phyloP scores from a whole-genome alignment of 2,329 filamentous ascomycete genomes.

The Akanthomyces muscarius region DNA sequence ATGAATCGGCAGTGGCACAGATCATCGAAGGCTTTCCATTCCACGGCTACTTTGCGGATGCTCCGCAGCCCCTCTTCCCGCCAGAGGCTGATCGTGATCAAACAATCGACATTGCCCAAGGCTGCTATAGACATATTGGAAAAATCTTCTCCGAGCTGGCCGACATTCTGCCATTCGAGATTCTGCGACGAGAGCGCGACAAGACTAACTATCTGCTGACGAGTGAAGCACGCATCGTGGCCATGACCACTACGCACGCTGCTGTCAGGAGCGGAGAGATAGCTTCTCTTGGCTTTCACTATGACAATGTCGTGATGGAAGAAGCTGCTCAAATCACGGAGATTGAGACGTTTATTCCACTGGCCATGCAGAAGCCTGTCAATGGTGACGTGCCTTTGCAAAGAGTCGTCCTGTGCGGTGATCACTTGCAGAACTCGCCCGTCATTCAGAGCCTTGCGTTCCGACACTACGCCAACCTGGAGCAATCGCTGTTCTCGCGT shows the following conservation, averaged over 20 bases:
- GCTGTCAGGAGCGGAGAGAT: constrained; percentile 93
- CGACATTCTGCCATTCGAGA: constrained; percentile 92
- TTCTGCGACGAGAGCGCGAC: constrained; percentile 80
- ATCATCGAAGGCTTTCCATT: constrained; percentile 81
- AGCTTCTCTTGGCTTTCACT: constrained; percentile 85
- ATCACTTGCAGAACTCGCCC: constrained; percentile 95
- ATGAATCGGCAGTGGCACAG: constrained; percentile 53
- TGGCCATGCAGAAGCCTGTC: constrained; percentile 82
- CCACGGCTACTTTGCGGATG: constrained; percentile 78
- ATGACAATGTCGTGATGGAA: constrained; percentile 98
- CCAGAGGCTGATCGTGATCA: constrained; percentile 58
- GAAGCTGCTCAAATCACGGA: constrained; percentile 98
- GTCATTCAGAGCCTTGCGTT: constrained; percentile 94
- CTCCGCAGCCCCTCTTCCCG: constrained; percentile 81
- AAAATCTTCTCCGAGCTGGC: constrained; percentile 90
- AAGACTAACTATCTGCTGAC: constrained; percentile 94
- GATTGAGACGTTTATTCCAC: constrained; percentile 91
- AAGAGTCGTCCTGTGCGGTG: constrained; percentile 86
- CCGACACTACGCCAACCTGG: constrained; percentile 89
- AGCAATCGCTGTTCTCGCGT: constrained; percentile 90
- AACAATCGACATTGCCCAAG: constrained; percentile 71
- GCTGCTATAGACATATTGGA: constrained; percentile 83
- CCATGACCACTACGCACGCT: constrained; percentile 98
- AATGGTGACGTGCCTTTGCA: constrained; percentile 73
- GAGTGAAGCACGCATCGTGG: constrained; percentile 94